phyloP scores from a whole-genome alignment of 2,329 filamentous ascomycete genomes.

The Phoma sp. region DNA sequence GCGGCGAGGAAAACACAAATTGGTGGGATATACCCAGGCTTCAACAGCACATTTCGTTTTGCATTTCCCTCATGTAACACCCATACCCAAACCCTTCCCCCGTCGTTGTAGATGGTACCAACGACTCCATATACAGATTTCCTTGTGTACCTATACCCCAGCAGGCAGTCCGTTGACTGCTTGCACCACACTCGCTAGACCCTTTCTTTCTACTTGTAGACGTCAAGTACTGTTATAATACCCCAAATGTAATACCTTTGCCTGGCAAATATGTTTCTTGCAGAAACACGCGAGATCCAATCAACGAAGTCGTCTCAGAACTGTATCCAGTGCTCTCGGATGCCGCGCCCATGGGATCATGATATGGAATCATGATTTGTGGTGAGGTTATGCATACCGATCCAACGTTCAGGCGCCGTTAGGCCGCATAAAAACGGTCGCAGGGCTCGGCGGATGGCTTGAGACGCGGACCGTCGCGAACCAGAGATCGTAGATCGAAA shows the following conservation, averaged over 20 bases:
- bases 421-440: slow-evolving; percentile 6
- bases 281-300: background rate
- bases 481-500: slow-evolving; percentile 14
- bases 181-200: slow-evolving; percentile 19
- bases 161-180: slow-evolving; percentile 3
- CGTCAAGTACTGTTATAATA: slow-evolving; percentile 18
- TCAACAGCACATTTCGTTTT: slow-evolving; percentile 15
- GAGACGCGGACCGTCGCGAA: slow-evolving; percentile 19
- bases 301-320: background rate
- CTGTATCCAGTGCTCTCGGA: background rate
- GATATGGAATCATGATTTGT: background rate
- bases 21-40: slow-evolving; percentile 15
- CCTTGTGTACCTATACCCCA: slow-evolving; percentile 15
- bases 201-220: slow-evolving; percentile 18
- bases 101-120: slow-evolving; percentile 7
- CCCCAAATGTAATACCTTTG: slow-evolving; percentile 15
- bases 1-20: slow-evolving; percentile 7
- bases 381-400: slow-evolving; percentile 11
- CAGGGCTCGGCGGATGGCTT: slow-evolving; percentile 5
- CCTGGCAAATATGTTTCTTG: slow-evolving; percentile 6
- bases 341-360: background rate
- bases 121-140: slow-evolving; percentile 16
- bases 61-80: slow-evolving; percentile 12
- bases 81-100: slow-evolving; percentile 8
- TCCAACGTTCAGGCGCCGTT: slow-evolving; percentile 11